These are phyloP conservation scores for Bombardia bombarda DNA, from an alignment of 495 filamentous ascomycete genomes.

Conservation along the genomic window DNA sequence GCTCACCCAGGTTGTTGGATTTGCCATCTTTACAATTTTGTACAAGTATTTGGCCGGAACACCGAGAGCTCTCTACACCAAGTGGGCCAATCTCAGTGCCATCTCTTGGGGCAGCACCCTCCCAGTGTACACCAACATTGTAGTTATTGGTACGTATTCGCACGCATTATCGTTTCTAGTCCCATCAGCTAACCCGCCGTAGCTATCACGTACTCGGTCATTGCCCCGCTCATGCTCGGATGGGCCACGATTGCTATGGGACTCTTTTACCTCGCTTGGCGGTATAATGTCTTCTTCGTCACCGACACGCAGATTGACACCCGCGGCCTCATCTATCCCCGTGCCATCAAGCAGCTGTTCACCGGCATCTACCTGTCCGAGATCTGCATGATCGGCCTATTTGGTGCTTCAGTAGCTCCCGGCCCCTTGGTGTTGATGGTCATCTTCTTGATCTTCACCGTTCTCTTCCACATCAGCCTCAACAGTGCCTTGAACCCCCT, in stretches of 20 bases:
- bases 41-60: slow-evolving; percentile 56
- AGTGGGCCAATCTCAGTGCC: slow-evolving; percentile 53
- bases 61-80: slow-evolving; percentile 50
- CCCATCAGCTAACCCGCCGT: slow-evolving; percentile 4
- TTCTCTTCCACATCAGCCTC: slow-evolving; percentile 76
- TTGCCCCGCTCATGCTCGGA: slow-evolving; percentile 82
- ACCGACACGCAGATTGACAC: slow-evolving; percentile 81
- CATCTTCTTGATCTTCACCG: slow-evolving; percentile 67
- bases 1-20: slow-evolving; percentile 68
- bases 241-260: slow-evolving; percentile 79
- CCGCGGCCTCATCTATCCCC: slow-evolving; percentile 78
- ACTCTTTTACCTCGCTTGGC: slow-evolving; percentile 87
- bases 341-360: slow-evolving; percentile 85
- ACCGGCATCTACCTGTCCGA: slow-evolving; percentile 81
- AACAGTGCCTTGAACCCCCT: slow-evolving; percentile 73
- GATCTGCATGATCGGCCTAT: slow-evolving; percentile 84
- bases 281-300: slow-evolving; percentile 93
- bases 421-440: slow-evolving; percentile 83
- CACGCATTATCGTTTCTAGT: not conserved
- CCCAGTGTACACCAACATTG: slow-evolving; percentile 77
- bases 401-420: slow-evolving; percentile 60
- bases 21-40: slow-evolving; percentile 69
- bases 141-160: slow-evolving; percentile 60
- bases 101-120: slow-evolving; percentile 85
- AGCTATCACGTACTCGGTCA: slow-evolving; percentile 82